Base-by-base conservation (phyloP, 2,329 filamentous ascomycete species). In the Fusarium mexicanum region DNA sequence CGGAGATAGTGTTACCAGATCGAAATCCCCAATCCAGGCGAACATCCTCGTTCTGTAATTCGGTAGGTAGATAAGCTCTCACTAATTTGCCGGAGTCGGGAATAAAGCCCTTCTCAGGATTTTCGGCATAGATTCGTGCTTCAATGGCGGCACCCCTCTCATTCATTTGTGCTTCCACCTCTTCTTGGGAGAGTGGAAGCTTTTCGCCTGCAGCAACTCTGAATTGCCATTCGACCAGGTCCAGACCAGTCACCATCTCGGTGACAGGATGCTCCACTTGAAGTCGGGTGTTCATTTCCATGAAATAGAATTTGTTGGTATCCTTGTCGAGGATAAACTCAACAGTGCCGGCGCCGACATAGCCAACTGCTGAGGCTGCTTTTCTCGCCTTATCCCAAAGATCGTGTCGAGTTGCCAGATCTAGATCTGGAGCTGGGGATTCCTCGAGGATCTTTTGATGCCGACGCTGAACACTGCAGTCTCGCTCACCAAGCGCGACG, bases 261-360 rank as follows among this genome's bases (percentile, higher is more conserved):
- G 87, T 98, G 26, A 98, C 96, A 1, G 96, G 96, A 79, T 99
- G 96, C 84, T 99, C 96, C 57, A 99, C 96, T 83, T 99, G 96
- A 26, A 99, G 86, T 59, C 96, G 89, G 0, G 96, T 98, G 79
- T 94, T 93, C 88, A 94, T 93, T 83, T 94, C 92, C 88, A 93
- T 92, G 77, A 94, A 94, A 82, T 90, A 98, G 82, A 96, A 98
- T 48, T 92, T 89, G 54, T 91, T 93, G 11, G 91, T 91, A 77
- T 94, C 91, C 80, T 94, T 93, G 81, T 98, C 94, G 10, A 97
- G 91, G 48, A 98, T 93, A 79, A 95, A 98, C 83, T 98, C 95
- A 26, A 98, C 93, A 0, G 95, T 98, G 4, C 95, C 95, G 14
- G 94, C 95, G 12, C 93, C 94, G n/a, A 93, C 92, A 78, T 98